Base-by-base conservation (phyloP, 140 eudicot genomes). In the Senecio squalidus region DNA sequence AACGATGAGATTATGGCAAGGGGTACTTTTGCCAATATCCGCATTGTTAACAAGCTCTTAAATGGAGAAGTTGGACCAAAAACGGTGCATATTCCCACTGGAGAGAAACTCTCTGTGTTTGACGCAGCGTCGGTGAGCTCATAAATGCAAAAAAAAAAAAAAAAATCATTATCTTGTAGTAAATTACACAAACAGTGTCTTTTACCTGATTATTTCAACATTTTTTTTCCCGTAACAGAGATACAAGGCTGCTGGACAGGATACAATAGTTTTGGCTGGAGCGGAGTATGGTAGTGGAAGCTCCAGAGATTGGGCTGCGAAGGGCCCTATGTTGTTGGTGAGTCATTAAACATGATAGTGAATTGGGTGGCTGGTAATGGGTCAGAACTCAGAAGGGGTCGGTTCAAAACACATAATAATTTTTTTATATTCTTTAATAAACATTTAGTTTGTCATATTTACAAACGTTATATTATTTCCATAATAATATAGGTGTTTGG, bases 241-340 rank as follows among this genome's bases (percentile, higher is more conserved):
- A 54, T 91, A 91, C 88, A 91, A 86, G 72, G 74, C 80, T 62
- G 98, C 80, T 40, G 95, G 98, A 5, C 91, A 83, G 52, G 96
- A 74, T 39, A 91, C 96, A 18, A 82, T 91, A 29, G 67, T 91
- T 46, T 74, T 91, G 62, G 98, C 96, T 52, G 98, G 96, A 45
- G 94, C 96, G 4, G 98, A 91, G 64, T 86, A 91, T 45, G 98
- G 98, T 55, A 91, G 98, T 81, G 98, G 98, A 55, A 91, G 98
- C 73, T 91, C 98, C 16, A 75, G 98, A 14, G 98, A 91, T 57
- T 91, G 98, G 98, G 98, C 95, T 58, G 98, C 98, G 33, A 91
- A 86, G 78, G 98, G 98, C 48, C 96, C 94, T 6, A 91, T 91
- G 98, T 73, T 91, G 53, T 56, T 64, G 96, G 98, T 84, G 59